These are phyloP conservation scores for Plasmopara viticola DNA, from an alignment of 352 stramenopile genomes.

Conservation along the genomic window DNA sequence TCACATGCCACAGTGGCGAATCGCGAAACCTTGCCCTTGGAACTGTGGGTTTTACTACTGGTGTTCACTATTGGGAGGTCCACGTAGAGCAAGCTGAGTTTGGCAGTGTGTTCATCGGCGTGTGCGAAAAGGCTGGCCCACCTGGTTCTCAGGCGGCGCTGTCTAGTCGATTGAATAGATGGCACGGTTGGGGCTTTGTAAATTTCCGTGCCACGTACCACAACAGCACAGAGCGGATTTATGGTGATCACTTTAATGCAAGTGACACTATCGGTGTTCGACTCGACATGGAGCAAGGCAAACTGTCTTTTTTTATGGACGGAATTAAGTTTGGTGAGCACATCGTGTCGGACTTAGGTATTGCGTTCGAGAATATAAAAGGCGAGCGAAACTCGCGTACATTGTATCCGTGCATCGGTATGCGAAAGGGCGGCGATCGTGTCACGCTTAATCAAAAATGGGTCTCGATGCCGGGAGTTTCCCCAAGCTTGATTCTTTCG, in stretches of 20 bases:
- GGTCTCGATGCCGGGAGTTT: slow-evolving; percentile 79
- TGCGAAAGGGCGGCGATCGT: slow-evolving; percentile 92
- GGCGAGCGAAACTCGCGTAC: slow-evolving; percentile 76
- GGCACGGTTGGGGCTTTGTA: slow-evolving; percentile 94
- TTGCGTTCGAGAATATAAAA: slow-evolving; percentile 94
- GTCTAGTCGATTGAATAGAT: slow-evolving; percentile 79
- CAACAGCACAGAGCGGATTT: slow-evolving; percentile 88
- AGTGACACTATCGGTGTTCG: slow-evolving; percentile 98
- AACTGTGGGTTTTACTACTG: slow-evolving; percentile 82
- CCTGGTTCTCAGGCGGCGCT: slow-evolving; percentile 71
- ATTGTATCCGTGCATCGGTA: slow-evolving; percentile 95
- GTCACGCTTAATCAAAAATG: slow-evolving; percentile 95
- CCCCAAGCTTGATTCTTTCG: slow-evolving; percentile 61
- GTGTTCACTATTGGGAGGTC: slow-evolving; percentile 98
- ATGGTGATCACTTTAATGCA: slow-evolving; percentile 86
- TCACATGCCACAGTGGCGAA: slow-evolving; percentile 81
- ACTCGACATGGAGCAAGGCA: slow-evolving; percentile 97
- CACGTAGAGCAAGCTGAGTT: slow-evolving; percentile 96
- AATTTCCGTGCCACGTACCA: slow-evolving; percentile 95
- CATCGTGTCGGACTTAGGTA: slow-evolving; percentile 95
- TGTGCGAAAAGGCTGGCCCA: slow-evolving; percentile 87
- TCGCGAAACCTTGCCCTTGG: slow-evolving; percentile 79
- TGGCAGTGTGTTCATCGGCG: slow-evolving; percentile 96
- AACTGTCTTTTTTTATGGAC: slow-evolving; percentile 98
- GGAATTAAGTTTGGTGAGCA: slow-evolving; percentile 99